Conservation (phyloP, 2,329 filamentous ascomycete species). For the Neofusicoccum umdonicola region DNA sequence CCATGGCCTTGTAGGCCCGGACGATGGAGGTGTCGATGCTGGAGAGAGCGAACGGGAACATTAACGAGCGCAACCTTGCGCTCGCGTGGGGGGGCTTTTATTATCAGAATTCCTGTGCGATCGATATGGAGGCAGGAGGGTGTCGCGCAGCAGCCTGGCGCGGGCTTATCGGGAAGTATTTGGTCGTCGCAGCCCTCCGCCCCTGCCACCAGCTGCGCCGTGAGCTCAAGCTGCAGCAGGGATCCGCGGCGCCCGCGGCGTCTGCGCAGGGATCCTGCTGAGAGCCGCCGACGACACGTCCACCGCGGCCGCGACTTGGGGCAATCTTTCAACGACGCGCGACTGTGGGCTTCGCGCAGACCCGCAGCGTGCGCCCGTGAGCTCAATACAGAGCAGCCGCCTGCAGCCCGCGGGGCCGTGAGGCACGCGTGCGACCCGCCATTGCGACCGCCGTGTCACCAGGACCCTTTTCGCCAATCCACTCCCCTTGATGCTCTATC, state of each 20-base stretch:
- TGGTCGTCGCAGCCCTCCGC: not conserved
- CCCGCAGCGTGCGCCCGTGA: too few relatives aligned
- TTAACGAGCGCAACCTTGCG: not conserved
- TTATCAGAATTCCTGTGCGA: conserved; percentile 5
- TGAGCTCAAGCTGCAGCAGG: not conserved
- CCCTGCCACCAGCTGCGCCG: not conserved
- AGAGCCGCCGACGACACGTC: conserved; percentile 4
- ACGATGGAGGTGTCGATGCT: conserved; percentile 24
- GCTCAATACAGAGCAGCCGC: not conserved
- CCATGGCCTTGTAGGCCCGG: conserved; percentile 21
- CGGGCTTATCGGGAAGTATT: conserved; percentile 5
- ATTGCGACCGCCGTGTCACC: not conserved
- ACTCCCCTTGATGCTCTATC: not conserved
- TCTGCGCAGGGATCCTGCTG: not conserved
- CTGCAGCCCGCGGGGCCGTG: not conserved
- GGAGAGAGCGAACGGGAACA: conserved; percentile 28
- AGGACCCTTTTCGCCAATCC: not conserved
- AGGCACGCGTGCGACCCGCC: not conserved
- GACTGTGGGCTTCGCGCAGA: too few relatives aligned
- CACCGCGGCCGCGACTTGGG: not conserved
- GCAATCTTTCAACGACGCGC: not conserved
- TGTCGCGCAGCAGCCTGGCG: not conserved
- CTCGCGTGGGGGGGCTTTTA: conserved; percentile 16
- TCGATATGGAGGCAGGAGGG: not conserved
- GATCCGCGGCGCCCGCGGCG: not conserved